These are phyloP conservation scores for Pestalotiopsis sp. DNA, from an alignment of 2,329 filamentous ascomycete genomes.

Conservation along the genomic window DNA sequence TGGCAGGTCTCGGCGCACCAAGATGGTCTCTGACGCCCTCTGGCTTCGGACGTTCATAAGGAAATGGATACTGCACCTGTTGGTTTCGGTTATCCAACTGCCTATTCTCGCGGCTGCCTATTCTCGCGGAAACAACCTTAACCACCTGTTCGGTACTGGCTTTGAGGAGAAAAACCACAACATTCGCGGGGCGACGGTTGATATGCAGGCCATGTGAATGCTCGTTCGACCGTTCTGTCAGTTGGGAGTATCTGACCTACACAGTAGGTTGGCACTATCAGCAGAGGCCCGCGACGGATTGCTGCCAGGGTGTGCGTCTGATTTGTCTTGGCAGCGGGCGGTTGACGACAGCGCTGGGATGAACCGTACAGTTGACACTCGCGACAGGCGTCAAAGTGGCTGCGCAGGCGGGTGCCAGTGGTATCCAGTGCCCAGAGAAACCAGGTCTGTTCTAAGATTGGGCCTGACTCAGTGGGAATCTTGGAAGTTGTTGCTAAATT, in stretches of 20 bases:
- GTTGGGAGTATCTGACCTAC: neutral
- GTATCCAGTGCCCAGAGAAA: neutral
- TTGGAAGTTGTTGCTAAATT: slow-evolving; percentile 1
- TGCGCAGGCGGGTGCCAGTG: neutral
- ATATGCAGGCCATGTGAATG: neutral
- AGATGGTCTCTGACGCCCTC: neutral
- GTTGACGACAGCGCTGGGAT: slow-evolving; percentile 4
- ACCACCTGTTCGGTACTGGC: neutral
- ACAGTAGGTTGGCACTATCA: neutral
- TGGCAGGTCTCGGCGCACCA: slow-evolving; percentile 4
- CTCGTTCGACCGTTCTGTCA: neutral
- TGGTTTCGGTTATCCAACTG: neutral
- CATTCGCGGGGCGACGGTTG: neutral
- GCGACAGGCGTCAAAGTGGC: neutral
- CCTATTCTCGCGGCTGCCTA: slow-evolving; percentile 4
- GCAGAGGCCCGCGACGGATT: neutral
- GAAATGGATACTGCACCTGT: neutral
- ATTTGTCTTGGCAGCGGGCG: neutral
- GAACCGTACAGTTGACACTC: neutral
- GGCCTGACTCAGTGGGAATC: neutral
- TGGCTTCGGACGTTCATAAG: neutral
- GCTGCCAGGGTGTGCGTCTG: slow-evolving; percentile 1
- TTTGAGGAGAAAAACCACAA: neutral
- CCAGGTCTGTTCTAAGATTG: neutral
- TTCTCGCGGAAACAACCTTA: slow-evolving; percentile 6